Evolutionary conservation across 2,329 filamentous ascomycete species (phyloP), one percentile per base, ranked within the genome.

Genomic region (Mycosphaerella sp.): DNA sequence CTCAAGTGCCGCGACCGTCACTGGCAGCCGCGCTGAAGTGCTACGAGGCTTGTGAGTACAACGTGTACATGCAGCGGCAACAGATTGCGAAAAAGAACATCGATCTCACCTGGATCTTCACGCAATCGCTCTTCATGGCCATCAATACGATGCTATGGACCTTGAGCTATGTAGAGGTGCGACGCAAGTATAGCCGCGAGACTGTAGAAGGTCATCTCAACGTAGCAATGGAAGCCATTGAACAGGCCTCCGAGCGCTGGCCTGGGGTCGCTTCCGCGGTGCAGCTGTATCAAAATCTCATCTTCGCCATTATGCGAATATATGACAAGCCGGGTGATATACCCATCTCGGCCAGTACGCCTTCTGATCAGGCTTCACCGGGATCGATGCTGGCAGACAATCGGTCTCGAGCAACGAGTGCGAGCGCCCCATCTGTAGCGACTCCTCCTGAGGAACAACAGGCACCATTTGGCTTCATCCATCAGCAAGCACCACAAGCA

Each of bases 61-160:
- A 95, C 66, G 88, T 96, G 63, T 80, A 85, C 60, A 82, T 92
- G 67, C 86, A 90, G 43, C 83, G 82, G 66, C 84, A 86, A 64
- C 90, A 95, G 69, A 86, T 95, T 66, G 81, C 85, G 60, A 83
- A 80, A 12, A 80, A 81, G 11, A 84, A 83, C 21, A 82, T 93
- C 9, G 92, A 96, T 66, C 78, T 96, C 56, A 96, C 91, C 0
- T 97, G 92, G 92, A 85, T 95, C 42, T 95, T 95, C 66, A 82
- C 95, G 1, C 80, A 95, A 55, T 84, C 86, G 17, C 80, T 97
- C 40, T 96, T 95, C 73, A 93, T 95, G 83, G 84, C 88, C 4
- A 80, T 97, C 54, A 96, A 95, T 67, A 91, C 89, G 4, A 80
- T 96, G 47, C 79, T 98, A 0, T 98, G 93, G 93, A 83, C 87